Percentiles rank a stretch among this genome's conserved stretches.
Conservation (phyloP, 139 green algal species). For the Microglena sp. region DNA sequence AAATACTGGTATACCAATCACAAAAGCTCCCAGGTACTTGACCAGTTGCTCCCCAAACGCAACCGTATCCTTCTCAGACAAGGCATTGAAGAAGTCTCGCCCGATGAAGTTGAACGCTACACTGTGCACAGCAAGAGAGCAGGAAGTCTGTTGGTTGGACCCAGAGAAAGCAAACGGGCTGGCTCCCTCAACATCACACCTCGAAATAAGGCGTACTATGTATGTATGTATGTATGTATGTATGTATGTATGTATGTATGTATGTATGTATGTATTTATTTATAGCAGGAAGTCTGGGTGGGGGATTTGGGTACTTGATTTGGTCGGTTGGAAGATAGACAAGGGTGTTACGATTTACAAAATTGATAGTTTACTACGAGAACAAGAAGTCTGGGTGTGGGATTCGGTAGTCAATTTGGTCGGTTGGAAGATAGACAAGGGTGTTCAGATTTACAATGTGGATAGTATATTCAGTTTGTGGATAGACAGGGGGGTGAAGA, state of each 20-base stretch:
- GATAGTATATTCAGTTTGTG: too few species aligned
- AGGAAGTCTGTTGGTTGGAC: not conserved
- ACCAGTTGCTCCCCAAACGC: constrained; percentile 75
- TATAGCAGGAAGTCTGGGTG: not conserved
- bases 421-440: too few species aligned
- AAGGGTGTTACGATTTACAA: too few species aligned
- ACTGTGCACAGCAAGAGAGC: constrained; percentile 6
- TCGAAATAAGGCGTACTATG: not conserved
- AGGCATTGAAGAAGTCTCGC: constrained; percentile 98
- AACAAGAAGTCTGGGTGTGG: too few species aligned
- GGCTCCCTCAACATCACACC: not conserved
- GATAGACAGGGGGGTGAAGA: too few species aligned
- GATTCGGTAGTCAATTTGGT: too few species aligned
- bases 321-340: too few species aligned
- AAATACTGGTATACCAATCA: constrained; percentile 82
- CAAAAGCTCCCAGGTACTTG: constrained; percentile 55
- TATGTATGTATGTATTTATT: not conserved
- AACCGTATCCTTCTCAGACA: constrained; percentile 71
- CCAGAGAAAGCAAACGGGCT: not conserved
- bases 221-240: not conserved
- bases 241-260: not conserved
- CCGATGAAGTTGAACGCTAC: constrained; percentile 96
- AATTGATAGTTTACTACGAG: too few species aligned
- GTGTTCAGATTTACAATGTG: too few species aligned
- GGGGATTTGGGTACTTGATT: too few species aligned